These are phyloP conservation scores for Ustilago shanxiensis DNA, from an alignment of 1,284 basidiomycete genomes.

Conservation along the genomic window DNA sequence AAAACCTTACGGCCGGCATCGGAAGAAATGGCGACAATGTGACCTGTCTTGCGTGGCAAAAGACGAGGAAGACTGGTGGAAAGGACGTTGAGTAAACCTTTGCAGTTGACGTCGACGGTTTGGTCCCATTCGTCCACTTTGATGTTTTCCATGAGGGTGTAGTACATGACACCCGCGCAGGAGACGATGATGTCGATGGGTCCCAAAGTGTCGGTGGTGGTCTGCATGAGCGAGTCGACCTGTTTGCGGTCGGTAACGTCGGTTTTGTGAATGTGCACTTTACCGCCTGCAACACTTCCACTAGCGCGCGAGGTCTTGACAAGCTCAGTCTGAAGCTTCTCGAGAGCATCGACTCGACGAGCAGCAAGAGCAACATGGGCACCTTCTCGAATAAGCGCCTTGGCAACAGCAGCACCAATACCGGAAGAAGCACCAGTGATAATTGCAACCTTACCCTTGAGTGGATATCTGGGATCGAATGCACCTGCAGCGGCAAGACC, in stretches of 20 bases:
- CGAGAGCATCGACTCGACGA: conserved; percentile 45
- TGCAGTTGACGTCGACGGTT: conserved; percentile 70
- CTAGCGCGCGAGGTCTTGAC: conserved; percentile 11
- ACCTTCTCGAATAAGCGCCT: conserved; percentile 52
- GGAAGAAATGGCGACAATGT: conserved; percentile 68
- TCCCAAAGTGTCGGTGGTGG: conserved; percentile 52
- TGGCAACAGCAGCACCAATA: conserved; percentile 70
- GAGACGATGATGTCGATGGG: conserved; percentile 63
- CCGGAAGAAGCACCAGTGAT: conserved; percentile 71
- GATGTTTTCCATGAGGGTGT: conserved; percentile 66
- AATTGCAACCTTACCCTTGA: conserved; percentile 68
- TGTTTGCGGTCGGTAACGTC: conserved; percentile 63
- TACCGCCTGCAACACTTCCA: conserved; percentile 6
- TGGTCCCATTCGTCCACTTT: conserved; percentile 65
- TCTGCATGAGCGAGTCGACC: conserved; percentile 57
- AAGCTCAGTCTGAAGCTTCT: conserved; percentile 33
- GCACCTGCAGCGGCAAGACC: conserved; percentile 23
- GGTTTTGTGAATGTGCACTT: conserved; percentile 55
- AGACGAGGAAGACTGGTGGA: conserved; percentile 59
- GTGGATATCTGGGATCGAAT: conserved; percentile 44
- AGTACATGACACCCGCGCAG: conserved; percentile 69
- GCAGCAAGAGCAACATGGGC: conserved; percentile 55
- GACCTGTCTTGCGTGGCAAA: conserved; percentile 55
- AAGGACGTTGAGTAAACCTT: conserved; percentile 64
- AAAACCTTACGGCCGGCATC: conserved; percentile 68